Conservation (phyloP, 73 alveolate species). For the Paramecium primaurelia region DNA sequence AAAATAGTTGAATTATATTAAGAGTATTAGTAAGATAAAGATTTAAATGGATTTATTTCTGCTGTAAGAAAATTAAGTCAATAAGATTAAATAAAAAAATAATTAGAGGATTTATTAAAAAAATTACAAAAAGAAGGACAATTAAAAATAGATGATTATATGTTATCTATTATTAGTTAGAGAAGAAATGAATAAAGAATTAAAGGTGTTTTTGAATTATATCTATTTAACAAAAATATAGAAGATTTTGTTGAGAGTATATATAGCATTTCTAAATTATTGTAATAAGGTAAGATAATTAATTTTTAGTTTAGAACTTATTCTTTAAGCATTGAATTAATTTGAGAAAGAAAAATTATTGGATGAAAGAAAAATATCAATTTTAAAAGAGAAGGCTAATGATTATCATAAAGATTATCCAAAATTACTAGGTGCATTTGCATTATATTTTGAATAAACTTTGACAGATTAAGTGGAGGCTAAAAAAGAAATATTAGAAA, state of each 20-base stretch:
- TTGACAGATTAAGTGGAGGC: neutral
- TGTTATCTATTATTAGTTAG: neutral
- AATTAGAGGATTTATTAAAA: neutral
- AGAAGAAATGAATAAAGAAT: constrained; percentile 14
- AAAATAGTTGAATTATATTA: neutral
- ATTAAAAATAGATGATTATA: constrained; percentile 2
- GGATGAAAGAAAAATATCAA: neutral
- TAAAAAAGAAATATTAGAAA: neutral
- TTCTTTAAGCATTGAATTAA: neutral
- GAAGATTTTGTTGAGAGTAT: constrained; percentile 21
- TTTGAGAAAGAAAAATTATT: neutral
- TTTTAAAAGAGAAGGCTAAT: neutral
- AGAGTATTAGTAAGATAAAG: neutral
- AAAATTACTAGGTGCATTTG: constrained; percentile 29
- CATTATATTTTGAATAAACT: constrained; percentile 15
- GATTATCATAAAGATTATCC: neutral
- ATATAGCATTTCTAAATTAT: neutral
- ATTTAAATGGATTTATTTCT: constrained; percentile 5
- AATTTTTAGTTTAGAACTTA: neutral
- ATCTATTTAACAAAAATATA: neutral
- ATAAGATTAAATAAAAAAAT: neutral
- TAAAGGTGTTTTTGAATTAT: constrained; percentile 21
- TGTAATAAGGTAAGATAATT: neutral
- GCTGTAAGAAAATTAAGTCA: neutral
- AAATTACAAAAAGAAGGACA: neutral